Evolutionary conservation across 2,329 filamentous ascomycete species (phyloP).

Genomic region (Monosporascus ibericus): DNA sequence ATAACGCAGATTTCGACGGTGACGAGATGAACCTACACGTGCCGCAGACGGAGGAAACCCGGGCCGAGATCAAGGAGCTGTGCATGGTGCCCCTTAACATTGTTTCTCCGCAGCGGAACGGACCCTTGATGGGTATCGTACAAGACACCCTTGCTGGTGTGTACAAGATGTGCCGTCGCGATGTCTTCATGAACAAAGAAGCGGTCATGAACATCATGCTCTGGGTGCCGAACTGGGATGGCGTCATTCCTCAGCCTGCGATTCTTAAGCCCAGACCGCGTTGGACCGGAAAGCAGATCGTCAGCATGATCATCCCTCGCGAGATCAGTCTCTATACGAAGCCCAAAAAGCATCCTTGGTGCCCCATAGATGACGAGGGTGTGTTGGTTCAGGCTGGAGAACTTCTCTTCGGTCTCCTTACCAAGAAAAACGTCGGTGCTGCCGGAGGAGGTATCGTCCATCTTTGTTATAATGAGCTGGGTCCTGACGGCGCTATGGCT

Average conservation of each 20-base stretch:
- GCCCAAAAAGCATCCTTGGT: constrained; percentile 49
- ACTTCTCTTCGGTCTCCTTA: constrained; percentile 82
- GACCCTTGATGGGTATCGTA: constrained; percentile 98
- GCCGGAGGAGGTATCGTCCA: constrained; percentile 87
- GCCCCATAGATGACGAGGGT: constrained; percentile 68
- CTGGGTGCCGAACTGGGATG: constrained; percentile 98
- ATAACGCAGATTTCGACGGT: constrained; percentile 99
- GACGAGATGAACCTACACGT: constrained; percentile 99
- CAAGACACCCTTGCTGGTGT: constrained; percentile 95
- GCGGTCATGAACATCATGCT: constrained; percentile 95
- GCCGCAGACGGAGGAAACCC: constrained; percentile 92
- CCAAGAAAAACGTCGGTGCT: constrained; percentile 92
- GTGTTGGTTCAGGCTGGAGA: constrained; percentile 81
- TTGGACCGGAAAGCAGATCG: constrained; percentile 98
- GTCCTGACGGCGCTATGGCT: constrained; percentile 75
- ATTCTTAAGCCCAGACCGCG: constrained; percentile 86
- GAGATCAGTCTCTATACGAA: constrained; percentile 75
- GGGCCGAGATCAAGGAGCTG: constrained; percentile 87
- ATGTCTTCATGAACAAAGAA: constrained; percentile 84
- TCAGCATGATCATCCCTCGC: constrained; percentile 84
- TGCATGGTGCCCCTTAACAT: constrained; percentile 99
- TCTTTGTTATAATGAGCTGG: constrained; percentile 92
- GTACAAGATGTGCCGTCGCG: constrained; percentile 93
- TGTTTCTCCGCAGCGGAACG: constrained; percentile 94
- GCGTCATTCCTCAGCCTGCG: constrained; percentile 85